Evolutionary conservation across 441 rosid species (phyloP), one percentile per base, ranked within the genome.

Genomic region (Brassica balearica): DNA sequence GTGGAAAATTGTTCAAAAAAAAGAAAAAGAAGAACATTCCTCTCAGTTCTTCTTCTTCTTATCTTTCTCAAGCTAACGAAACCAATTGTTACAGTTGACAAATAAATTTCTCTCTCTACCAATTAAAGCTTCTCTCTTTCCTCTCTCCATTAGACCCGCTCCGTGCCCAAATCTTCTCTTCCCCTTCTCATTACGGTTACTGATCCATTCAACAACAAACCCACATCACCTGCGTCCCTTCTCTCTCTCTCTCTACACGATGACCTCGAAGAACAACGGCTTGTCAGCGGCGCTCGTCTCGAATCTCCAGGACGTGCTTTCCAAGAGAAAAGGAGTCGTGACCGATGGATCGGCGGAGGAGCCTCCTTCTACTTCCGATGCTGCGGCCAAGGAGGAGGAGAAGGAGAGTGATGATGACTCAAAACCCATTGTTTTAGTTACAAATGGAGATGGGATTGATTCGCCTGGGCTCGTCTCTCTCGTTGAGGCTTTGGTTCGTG

Each of bases 361-460:
- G 67, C 12, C 63, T 81, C 12, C 63, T 81, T 90, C 95, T 36
- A 89, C 90, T 67, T 88, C 94, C 43, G 74, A 82, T 65, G 83
- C 14, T 43, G 8, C 74, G 4, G 23, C 55, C 8, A 46, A 8
- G 22, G 84, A 83, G n/a, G 82, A 20, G 1, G 64, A 75, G 55
- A 48, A 48, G 14, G 84, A 74, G 41, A 84, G 64, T 29, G 93
- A 82, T 27, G 93, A 82, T 32, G 82, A 80, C 69, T 84, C 93
- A 1, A 96, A 84, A 85, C 98, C 98, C 55, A 73, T 94, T 51
- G 84, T 94, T 85, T 85, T 96, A 86, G 91, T 96, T 58, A 94
- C 97, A 11, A 92, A 90, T 80, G 91, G 89, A 0, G 93, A 94
- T 77, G 99, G 99, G 79, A 90, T 94, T 86, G 98, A 94, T 20